Conservation (phyloP, 768 basidiomycete genomes). For the Trametes coccinea region DNA sequence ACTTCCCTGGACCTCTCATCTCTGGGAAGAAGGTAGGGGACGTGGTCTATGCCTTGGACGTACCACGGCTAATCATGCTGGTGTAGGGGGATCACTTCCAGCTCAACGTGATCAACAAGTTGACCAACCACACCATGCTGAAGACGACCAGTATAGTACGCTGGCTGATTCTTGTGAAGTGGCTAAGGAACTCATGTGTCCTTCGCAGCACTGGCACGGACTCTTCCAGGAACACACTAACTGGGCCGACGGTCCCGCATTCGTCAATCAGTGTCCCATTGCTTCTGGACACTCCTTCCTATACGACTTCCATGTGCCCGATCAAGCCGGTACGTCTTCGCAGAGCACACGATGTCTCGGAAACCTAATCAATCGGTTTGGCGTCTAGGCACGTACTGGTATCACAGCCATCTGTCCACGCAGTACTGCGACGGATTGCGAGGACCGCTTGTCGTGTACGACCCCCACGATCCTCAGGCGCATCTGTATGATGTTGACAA, state of each 20-base stretch:
- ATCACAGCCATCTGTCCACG: slow-evolving; percentile 39
- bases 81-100: slow-evolving; percentile 9
- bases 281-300: slow-evolving; percentile 37
- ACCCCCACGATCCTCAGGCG: slow-evolving; percentile 24
- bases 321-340: slow-evolving; percentile 24
- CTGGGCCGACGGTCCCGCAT: slow-evolving; percentile 46
- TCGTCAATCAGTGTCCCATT: slow-evolving; percentile 41
- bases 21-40: slow-evolving; percentile 12
- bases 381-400: slow-evolving; percentile 29
- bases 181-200: background rate
- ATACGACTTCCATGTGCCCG: slow-evolving; percentile 35
- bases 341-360: background rate
- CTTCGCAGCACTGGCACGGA: slow-evolving; percentile 42
- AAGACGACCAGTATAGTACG: slow-evolving; percentile 12
- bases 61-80: background rate
- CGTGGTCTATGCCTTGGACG: too few relatives aligned
- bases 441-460: slow-evolving; percentile 31
- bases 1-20: slow-evolving; percentile 18
- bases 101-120: slow-evolving; percentile 9
- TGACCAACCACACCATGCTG: slow-evolving; percentile 8
- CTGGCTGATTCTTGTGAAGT: background rate
- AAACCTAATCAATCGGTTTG: background rate
- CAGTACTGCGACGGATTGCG: slow-evolving; percentile 42
- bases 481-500: slow-evolving; percentile 26
- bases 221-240: slow-evolving; percentile 42